Base-by-base conservation (phyloP, 768 basidiomycete genomes). In the Hysterangium stoloniferum region DNA sequence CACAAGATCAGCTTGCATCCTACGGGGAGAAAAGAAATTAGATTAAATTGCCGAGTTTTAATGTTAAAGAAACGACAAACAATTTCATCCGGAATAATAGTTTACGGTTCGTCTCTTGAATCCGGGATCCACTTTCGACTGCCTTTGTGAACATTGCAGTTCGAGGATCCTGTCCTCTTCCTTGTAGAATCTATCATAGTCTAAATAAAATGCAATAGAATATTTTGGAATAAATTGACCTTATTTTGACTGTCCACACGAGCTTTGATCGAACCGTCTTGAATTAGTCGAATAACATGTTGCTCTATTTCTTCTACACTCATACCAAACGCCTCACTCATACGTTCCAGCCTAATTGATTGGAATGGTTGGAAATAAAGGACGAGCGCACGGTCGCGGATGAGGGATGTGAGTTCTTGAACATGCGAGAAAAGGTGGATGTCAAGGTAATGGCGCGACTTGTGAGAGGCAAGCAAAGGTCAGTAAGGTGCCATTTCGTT, bases 301-400 rank as follows among this genome's bases (percentile, higher is more conserved):
- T 68, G 66, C 63, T 89, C 82, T 27, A 89, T 79, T 53, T 84
- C 78, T 3, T 79, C 78, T 6, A 86, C 67, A 0, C 73, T 71
- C 80, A 86, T 84, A 2, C 92, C 93, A 59, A 97, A 95, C 8
- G 92, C 90, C 2, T 67, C 63, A 32, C 85, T 82, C 89, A 96
- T 94, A 31, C 84, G 77, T 36, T 84, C 81, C 25, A 97, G 75
- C 36, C 80, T 75, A 62, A 96, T 89, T 7, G 86, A 80, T 24
- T 85, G 75, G 65, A 93, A 98, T 0, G 94, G 94, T 58, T 82
- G 78, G 72, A 96, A 92, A 67, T 94, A 97, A 42, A 91, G 77
- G n/a, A 79, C 71, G 43, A 97, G 73, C 0, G 90, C 84, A 53
- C 80, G 81, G 57, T 84, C 80, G 34, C 79, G 80, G 65, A 97